phyloP scores from a whole-genome alignment of 2,329 filamentous ascomycete species.

The Aspergillus brasiliensis region DNA sequence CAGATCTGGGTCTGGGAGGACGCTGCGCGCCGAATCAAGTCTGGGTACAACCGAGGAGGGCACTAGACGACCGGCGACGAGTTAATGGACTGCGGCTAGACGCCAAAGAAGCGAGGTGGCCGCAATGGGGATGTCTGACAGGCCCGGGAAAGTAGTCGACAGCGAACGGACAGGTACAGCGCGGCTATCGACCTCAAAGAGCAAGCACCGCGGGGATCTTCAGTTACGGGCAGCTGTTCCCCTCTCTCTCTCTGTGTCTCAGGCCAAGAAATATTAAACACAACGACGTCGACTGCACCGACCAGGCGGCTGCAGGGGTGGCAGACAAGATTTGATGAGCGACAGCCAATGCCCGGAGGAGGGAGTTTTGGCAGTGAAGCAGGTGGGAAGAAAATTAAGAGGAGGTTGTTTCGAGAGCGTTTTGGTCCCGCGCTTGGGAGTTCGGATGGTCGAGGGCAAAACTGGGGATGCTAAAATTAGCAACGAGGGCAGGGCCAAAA shows the following conservation, averaged over 20 bases:
- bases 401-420: slow-evolving; percentile 17
- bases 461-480: slow-evolving; percentile 39
- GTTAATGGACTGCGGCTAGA: slow-evolving; percentile 10
- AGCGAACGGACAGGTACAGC: slow-evolving; percentile 9
- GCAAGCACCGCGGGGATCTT: slow-evolving; percentile 5
- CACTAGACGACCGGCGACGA: slow-evolving; percentile 5
- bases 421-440: slow-evolving; percentile 22
- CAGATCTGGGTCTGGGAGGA: slow-evolving; percentile 10
- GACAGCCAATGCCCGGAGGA: slow-evolving; percentile 20
- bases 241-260: slow-evolving; percentile 3
- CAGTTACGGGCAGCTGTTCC: background rate
- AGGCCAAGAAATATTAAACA: slow-evolving; percentile 5
- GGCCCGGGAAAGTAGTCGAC: slow-evolving; percentile 7
- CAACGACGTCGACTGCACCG: slow-evolving; percentile 12
- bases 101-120: slow-evolving; percentile 15
- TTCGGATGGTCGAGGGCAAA: slow-evolving; percentile 20
- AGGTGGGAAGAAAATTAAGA: background rate
- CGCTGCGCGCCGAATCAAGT: slow-evolving; percentile 7
- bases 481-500: slow-evolving; percentile 22
- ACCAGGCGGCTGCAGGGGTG: slow-evolving; percentile 14
- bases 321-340: slow-evolving; percentile 5
- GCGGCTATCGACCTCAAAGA: slow-evolving; percentile 17
- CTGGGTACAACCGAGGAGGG: slow-evolving; percentile 2
- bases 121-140: slow-evolving; percentile 10
- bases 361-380: slow-evolving; percentile 12